phyloP scores from a whole-genome alignment of 176 grass and related monocot genomes.

The Triticum monococcum region DNA sequence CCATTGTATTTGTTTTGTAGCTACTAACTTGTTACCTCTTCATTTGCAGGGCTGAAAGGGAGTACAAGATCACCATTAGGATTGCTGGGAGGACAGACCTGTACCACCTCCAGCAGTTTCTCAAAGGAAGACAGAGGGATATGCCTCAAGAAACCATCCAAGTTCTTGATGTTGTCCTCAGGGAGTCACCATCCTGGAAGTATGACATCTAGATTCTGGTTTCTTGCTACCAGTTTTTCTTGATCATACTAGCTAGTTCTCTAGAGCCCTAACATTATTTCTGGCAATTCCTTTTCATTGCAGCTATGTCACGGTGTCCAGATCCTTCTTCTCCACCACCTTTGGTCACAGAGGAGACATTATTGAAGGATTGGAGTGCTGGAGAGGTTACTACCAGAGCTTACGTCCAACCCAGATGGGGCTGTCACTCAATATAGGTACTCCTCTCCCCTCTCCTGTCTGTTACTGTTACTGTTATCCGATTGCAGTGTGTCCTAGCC shows the following conservation, averaged over 20 bases:
- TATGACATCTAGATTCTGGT: not conserved
- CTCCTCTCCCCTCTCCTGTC: not conserved
- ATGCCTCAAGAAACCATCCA: slow-evolving; percentile 83
- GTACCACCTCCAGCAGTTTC: slow-evolving; percentile 56
- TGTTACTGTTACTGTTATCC: not conserved
- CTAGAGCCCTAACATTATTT: not conserved
- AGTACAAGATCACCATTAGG: slow-evolving; percentile 74
- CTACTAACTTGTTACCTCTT: not conserved
- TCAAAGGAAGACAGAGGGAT: slow-evolving; percentile 59
- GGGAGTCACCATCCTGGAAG: slow-evolving; percentile 70
- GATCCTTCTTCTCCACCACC: slow-evolving; percentile 76
- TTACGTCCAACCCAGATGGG: slow-evolving; percentile 86
- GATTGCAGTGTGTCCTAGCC: not conserved
- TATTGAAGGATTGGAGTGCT: slow-evolving; percentile 77
- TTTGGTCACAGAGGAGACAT: slow-evolving; percentile 59
- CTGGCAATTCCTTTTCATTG: slow-evolving; percentile 8
- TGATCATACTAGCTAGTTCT: not conserved
- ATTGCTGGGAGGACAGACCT: slow-evolving; percentile 60
- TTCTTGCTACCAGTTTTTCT: not conserved
- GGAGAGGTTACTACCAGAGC: slow-evolving; percentile 95
- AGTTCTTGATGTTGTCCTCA: slow-evolving; percentile 85
- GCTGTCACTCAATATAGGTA: slow-evolving; percentile 78
- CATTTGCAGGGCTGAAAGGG: slow-evolving; percentile 48
- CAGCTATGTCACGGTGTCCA: slow-evolving; percentile 68
- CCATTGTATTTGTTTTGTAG: not conserved